Base-by-base conservation (phyloP, 495 filamentous ascomycete species). In the Letharia lupina region DNA sequence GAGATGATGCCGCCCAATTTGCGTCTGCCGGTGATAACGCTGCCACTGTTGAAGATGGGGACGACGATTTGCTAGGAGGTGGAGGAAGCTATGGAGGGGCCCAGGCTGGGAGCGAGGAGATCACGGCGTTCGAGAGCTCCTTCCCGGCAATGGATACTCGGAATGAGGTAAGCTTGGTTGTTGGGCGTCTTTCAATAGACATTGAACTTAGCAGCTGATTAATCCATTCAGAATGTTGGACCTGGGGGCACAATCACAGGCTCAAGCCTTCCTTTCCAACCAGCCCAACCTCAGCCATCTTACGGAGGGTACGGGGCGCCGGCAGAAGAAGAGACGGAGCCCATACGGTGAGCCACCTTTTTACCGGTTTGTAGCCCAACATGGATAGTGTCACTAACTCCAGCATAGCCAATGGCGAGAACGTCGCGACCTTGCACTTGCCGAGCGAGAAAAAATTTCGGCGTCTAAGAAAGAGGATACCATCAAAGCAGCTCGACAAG, bases 1-100 rank as follows among this genome's bases (percentile, higher is more conserved):
- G 94, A 61, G 95, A 95, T 70, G 93, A 96, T 73, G 94, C 94
- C 60, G 83, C 89, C 65, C 91, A 92, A 79, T 98, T 98, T 74
- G 84, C 89, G 50, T 88, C 91, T 33, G 76, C 87, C 59, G 84
- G 87, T 72, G 91, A 96, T 76, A 86, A 84, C 67, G 82, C 79
- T 67, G 78, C 78, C 57, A 79, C 77, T 63, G 63, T 69, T 15
- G 76, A 76, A 63, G 82, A 82, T 64, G 80, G 84, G 60, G 83
- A 86, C 70, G 82, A 81, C 59, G 88, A 90, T 70, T 87, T 93
- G 73, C 80, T 97, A 54, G 79, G 96, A 58, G 91, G 89, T 44
- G 84, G 76, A 71, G 78, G 73, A 33, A 44, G 40, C 47, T 68
- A 66, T 52, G 60, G 67, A 61, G 78, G 77, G 52, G 69, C 70